phyloP scores from a whole-genome alignment of 805 yeast species.

The Lipomyces lipofer region DNA sequence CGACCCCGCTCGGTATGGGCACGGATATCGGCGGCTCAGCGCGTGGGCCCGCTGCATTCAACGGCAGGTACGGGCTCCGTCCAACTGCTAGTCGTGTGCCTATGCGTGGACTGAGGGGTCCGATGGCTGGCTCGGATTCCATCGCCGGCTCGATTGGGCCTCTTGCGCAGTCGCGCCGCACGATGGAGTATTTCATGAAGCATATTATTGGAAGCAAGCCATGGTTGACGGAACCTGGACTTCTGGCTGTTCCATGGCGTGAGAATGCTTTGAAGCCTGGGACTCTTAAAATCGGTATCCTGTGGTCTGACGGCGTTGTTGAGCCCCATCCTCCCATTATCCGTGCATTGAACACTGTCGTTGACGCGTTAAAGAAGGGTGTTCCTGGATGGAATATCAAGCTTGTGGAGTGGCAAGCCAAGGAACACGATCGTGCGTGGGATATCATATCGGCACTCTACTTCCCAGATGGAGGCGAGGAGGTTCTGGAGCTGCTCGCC shows the following conservation, averaged over 20 bases:
- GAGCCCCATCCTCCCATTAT: constrained; percentile 52
- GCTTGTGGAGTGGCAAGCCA: constrained; percentile 34
- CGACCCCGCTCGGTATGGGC: constrained; percentile 63
- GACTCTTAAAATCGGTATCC: constrained; percentile 49
- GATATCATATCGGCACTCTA: constrained; percentile 45
- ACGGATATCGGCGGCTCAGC: constrained; percentile 75
- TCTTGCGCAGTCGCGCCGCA: constrained; percentile 49
- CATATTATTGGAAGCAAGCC: constrained; percentile 51
- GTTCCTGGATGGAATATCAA: constrained; percentile 44
- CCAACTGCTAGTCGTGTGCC: constrained; percentile 59
- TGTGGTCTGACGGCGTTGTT: constrained; percentile 51
- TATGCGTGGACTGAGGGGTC: constrained; percentile 47
- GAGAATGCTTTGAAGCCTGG: constrained; percentile 39
- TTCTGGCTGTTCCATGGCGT: constrained; percentile 56
- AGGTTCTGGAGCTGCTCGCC: constrained; percentile 52
- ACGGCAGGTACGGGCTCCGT: constrained; percentile 62
- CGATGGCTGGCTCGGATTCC: constrained; percentile 47
- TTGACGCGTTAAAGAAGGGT: constrained; percentile 47
- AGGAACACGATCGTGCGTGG: constrained; percentile 37
- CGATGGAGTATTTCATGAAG: constrained; percentile 51
- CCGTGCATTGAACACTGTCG: constrained; percentile 43
- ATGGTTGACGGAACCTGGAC: constrained; percentile 53
- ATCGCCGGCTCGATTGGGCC: constrained; percentile 58
- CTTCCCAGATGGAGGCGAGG: constrained; percentile 66
- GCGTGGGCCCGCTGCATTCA: constrained; percentile 66